Conservation (phyloP, 331 rosid species). For the Acacia pycnantha region DNA sequence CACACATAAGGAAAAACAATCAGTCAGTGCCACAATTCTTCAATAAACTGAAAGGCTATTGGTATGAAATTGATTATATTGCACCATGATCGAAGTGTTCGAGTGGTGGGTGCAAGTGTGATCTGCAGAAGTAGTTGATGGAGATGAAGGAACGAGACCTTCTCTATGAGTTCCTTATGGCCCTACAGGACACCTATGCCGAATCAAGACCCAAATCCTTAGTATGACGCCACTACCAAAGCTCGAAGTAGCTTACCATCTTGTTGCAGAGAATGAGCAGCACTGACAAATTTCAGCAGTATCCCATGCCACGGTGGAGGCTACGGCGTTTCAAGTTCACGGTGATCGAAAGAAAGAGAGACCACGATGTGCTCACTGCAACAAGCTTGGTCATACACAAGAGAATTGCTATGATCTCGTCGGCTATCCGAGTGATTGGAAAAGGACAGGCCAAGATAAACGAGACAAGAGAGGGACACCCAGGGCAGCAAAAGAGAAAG, state of each 20-base stretch:
- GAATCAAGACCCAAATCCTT: too few species aligned
- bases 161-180: too few species aligned
- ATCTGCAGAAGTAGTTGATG: too few species aligned
- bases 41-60: too few species aligned
- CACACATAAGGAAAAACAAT: too few species aligned
- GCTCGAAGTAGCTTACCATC: background rate
- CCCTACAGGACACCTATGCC: too few species aligned
- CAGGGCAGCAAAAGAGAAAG: background rate
- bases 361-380: background rate
- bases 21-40: too few species aligned
- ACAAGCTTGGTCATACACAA: background rate
- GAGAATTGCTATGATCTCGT: background rate
- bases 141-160: too few species aligned
- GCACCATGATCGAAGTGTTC: too few species aligned
- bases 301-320: rapidly evolving
- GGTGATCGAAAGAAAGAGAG: background rate
- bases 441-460: background rate
- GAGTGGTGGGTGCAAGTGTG: too few species aligned
- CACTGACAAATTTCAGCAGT: background rate
- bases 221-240: too few species aligned
- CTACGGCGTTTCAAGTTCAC: background rate
- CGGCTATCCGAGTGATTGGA: background rate
- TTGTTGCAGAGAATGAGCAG: background rate
- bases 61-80: too few species aligned
- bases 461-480: background rate